Base-by-base conservation (phyloP, 2,329 filamentous ascomycete species). In the Paecilomyces dactylethromorphus region DNA sequence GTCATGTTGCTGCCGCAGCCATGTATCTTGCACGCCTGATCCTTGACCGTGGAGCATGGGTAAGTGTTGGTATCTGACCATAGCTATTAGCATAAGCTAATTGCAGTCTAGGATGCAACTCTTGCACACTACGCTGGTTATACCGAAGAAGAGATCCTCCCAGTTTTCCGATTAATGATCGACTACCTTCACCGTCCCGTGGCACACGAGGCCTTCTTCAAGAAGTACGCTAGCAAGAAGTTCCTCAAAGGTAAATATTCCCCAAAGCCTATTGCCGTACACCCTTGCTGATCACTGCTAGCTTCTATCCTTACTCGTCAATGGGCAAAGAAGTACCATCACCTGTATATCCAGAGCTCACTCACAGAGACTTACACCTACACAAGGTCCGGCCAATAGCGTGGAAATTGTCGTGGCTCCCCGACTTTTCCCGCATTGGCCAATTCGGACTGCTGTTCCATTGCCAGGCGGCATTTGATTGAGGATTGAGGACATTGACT, bases 141-240 rank as follows among this genome's bases (percentile, higher is more conserved):
- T 76, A 88, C 84, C 2, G 93, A 97, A 75, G 87, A 93, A 53
- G 91, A 99, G 76, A 92, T 99, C 66, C 85, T 93, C 74, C 93
- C 93, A 11, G 90, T 97, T 49, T 91, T 96, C 71, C 84, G 89
- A 68, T 83, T 97, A 61, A 97, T 99, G 92, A 87, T 99, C 62
- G 92, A 99, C 75, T 99, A 99, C 74, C 87, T 99, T 45, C 89
- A 90, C 60, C 87, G 90, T 12, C 94, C 93, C 26, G 90, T 97
- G 57, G 85, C 88, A 51, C 94, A 99, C 71, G 93, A 97, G 74
- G 95, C 94, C 39, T 97, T 99, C 82, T 97, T 97, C 84, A 96
- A 96, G 85, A 99, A 99, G 78, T 99, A 99, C 75, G 94, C 94
- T 58, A 96, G 91, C 85, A 99, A 97, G 83, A 97, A 96, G 79